Percentiles rank a stretch among this genome's conserved stretches.
These are phyloP conservation scores for Trichoderma harzianum DNA, from an alignment of 2,329 filamentous ascomycete genomes.

Conservation along the genomic window DNA sequence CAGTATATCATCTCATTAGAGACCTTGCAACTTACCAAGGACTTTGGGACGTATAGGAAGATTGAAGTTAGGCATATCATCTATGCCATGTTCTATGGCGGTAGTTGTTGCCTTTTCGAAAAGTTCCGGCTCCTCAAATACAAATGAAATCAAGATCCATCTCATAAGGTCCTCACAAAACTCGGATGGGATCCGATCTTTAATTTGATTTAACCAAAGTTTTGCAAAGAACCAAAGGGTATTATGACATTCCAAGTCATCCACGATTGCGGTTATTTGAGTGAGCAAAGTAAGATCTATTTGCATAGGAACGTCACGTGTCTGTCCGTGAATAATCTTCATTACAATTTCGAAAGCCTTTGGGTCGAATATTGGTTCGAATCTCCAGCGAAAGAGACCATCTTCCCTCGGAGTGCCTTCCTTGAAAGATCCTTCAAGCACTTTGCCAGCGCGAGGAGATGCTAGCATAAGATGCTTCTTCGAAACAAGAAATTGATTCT, in stretches of 20 bases:
- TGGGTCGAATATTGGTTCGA: neutral
- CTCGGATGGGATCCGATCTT: neutral
- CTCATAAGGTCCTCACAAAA: neutral
- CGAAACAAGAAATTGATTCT: neutral
- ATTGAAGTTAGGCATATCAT: neutral
- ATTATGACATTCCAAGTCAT: neutral
- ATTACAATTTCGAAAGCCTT: neutral
- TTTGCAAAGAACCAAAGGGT: neutral
- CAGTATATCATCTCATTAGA: neutral
- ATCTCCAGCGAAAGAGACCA: neutral
- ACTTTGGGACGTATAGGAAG: neutral
- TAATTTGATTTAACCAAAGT: neutral
- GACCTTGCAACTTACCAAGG: neutral
- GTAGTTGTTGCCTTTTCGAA: neutral
- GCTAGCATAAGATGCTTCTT: neutral
- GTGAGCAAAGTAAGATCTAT: neutral
- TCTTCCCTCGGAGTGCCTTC: neutral
- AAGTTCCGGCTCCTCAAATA: neutral
- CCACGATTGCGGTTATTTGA: neutral
- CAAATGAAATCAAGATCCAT: neutral
- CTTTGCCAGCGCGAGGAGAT: neutral
- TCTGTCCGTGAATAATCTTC: neutral
- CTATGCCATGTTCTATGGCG: neutral
- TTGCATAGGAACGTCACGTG: neutral
- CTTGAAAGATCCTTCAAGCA: neutral